phyloP scores from a whole-genome alignment of 768 basidiomycete species.

The Dioszegia hungarica region DNA sequence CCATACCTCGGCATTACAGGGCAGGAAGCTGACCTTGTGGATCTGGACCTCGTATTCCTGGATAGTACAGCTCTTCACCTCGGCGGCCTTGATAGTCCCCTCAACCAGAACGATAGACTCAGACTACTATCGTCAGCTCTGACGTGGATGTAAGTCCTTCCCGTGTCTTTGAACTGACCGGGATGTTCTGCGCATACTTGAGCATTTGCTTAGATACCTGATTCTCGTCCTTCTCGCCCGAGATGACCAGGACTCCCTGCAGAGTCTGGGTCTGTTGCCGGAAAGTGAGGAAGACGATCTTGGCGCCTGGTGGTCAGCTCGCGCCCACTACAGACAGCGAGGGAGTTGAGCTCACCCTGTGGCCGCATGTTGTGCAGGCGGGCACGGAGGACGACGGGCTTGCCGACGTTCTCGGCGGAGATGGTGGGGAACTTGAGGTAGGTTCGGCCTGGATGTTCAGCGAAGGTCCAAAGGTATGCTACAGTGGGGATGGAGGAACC shows the following conservation, averaged over 20 bases:
- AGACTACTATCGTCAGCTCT: slow-evolving; percentile 37
- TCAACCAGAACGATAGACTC: slow-evolving; percentile 92
- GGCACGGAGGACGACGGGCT: slow-evolving; percentile 77
- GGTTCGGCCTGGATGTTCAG: slow-evolving; percentile 49
- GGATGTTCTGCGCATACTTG: slow-evolving; percentile 74
- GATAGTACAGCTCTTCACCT: slow-evolving; percentile 88
- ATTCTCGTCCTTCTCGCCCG: slow-evolving; percentile 55
- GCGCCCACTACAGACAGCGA: neutral
- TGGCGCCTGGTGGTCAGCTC: slow-evolving; percentile 56
- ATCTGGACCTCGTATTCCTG: slow-evolving; percentile 83
- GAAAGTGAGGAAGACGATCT: slow-evolving; percentile 89
- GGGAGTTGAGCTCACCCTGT: slow-evolving; percentile 55
- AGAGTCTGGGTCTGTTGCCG: slow-evolving; percentile 82
- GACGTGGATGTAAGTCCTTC: neutral
- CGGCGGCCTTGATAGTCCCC: slow-evolving; percentile 68
- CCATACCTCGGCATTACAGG: no score
- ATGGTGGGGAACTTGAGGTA: slow-evolving; percentile 66
- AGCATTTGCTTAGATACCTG: slow-evolving; percentile 92
- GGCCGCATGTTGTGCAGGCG: slow-evolving; percentile 86
- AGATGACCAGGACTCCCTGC: slow-evolving; percentile 71
- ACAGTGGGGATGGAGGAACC: no score
- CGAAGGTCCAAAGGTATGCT: no score
- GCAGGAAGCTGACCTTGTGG: slow-evolving; percentile 58
- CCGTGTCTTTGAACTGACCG: slow-evolving; percentile 43
- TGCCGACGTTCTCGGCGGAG: slow-evolving; percentile 58